Evolutionary conservation across 2,329 filamentous ascomycete species (phyloP).

Genomic region (Hymenoscyphus infarciens): DNA sequence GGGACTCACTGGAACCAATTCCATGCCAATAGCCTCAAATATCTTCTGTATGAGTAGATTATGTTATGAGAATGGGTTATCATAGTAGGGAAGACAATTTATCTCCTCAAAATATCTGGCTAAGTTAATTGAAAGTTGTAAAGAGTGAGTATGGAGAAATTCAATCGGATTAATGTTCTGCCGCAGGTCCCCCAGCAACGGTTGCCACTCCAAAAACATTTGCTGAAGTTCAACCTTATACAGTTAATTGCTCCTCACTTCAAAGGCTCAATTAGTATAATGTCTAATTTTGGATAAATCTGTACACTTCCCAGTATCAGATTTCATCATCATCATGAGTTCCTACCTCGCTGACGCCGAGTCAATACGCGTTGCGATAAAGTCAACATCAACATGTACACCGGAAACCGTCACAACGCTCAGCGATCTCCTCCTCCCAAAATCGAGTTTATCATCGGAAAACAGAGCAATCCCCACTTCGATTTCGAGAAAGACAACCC

Average conservation of each 20-base stretch:
- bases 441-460: slow-evolving; percentile 21
- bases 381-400: slow-evolving; percentile 46
- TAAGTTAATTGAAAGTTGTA: background rate
- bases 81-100: background rate
- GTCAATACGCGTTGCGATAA: slow-evolving; percentile 45
- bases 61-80: background rate
- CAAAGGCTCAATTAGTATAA: slow-evolving; percentile 28
- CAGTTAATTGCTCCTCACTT: background rate
- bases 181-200: background rate
- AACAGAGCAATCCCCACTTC: slow-evolving; percentile 9
- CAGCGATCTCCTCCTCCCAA: slow-evolving; percentile 44
- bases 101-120: background rate
- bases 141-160: background rate
- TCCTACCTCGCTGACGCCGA: slow-evolving; percentile 41
- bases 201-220: background rate
- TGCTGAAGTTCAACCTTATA: background rate
- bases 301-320: slow-evolving; percentile 16
- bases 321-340: slow-evolving; percentile 38
- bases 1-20: background rate
- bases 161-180: background rate
- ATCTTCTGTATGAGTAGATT: background rate
- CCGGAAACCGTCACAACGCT: slow-evolving; percentile 44
- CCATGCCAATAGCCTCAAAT: background rate
- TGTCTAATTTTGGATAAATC: slow-evolving; percentile 33
- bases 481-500: slow-evolving; percentile 20